Percentiles rank a stretch among this genome's conserved stretches.
These are phyloP conservation scores for Trichoderma cornu-damae DNA, from an alignment of 2,329 filamentous ascomycete genomes.

Conservation along the genomic window DNA sequence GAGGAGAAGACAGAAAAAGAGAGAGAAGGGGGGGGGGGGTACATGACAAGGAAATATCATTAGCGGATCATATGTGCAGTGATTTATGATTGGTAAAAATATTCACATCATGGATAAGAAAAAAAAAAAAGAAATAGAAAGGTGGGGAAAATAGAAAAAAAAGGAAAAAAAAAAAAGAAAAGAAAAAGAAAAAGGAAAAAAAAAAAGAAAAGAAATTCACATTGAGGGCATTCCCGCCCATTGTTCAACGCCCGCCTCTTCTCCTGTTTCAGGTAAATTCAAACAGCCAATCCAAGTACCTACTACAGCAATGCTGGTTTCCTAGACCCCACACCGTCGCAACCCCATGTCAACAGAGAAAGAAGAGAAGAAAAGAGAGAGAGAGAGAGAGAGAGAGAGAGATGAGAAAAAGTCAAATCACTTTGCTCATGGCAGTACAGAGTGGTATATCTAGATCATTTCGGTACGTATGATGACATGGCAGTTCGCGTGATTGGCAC, in stretches of 20 bases:
- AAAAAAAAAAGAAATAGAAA: conserved; percentile 17
- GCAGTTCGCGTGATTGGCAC: background rate
- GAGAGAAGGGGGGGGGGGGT: no score
- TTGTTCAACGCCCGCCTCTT: conserved; percentile 11
- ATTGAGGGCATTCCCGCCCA: conserved; percentile 1
- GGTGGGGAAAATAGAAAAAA: no score
- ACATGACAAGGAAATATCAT: conserved; percentile 1
- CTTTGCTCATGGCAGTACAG: background rate
- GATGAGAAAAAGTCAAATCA: background rate
- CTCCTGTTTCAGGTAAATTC: conserved; percentile 16
- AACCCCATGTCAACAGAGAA: conserved; percentile 9
- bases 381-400: background rate
- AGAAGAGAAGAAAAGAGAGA: background rate
- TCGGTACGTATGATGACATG: conserved; percentile 4
- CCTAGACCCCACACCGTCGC: conserved; percentile 6
- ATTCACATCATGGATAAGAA: conserved; percentile 27
- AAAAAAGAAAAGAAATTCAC: conserved; percentile 19
- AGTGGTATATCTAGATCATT: conserved; percentile 3
- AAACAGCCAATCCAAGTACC: conserved; percentile 15
- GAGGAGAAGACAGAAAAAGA: no score
- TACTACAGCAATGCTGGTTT: conserved; percentile 13
- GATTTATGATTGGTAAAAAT: conserved; percentile 15
- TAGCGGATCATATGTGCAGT: conserved; percentile 5
- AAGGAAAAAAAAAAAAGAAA: conserved; percentile 20
- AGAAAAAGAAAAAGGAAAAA: conserved; percentile 17